A percentile compares a stretch with the other conserved stretches of the same genome.
These are phyloP conservation scores for Backusella morwellensis DNA, from an alignment of 192 early-diverging fungal species.

Conservation along the genomic window DNA sequence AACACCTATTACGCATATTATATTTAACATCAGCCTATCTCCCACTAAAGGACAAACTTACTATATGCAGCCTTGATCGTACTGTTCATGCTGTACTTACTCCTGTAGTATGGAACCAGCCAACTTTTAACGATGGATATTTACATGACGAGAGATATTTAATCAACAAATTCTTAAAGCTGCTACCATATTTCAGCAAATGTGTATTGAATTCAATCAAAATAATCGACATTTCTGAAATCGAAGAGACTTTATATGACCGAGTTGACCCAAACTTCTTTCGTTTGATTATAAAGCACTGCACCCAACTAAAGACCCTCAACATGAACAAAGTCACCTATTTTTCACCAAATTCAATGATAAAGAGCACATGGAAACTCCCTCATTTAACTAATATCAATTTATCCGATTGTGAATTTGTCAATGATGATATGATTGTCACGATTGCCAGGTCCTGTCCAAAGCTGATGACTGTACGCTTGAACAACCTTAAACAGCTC, in stretches of 20 bases:
- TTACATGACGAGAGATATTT: neutral
- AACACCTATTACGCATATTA: neutral
- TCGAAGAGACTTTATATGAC: neutral
- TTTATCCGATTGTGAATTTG: neutral
- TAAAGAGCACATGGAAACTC: neutral
- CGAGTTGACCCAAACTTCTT: neutral
- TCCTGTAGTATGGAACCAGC: neutral
- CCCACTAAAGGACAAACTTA: neutral
- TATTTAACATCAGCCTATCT: neutral
- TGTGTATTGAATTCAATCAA: neutral
- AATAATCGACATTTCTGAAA: neutral
- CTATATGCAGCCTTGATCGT: neutral
- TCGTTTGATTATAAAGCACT: neutral
- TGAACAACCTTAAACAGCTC: neutral
- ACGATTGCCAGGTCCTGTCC: slow-evolving; percentile 1
- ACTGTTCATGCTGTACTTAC: neutral
- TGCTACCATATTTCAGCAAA: neutral
- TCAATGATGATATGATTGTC: slow-evolving; percentile 7
- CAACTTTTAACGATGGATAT: neutral
- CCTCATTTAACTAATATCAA: neutral
- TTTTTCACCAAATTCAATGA: neutral
- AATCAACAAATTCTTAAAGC: neutral
- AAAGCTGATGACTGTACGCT: neutral
- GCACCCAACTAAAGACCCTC: neutral
- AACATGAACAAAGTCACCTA: neutral